A percentile compares a stretch with the other conserved stretches of the same genome.
These are phyloP conservation scores for Coemansia sp. DNA, from an alignment of 192 early-diverging fungal genomes.

Conservation along the genomic window DNA sequence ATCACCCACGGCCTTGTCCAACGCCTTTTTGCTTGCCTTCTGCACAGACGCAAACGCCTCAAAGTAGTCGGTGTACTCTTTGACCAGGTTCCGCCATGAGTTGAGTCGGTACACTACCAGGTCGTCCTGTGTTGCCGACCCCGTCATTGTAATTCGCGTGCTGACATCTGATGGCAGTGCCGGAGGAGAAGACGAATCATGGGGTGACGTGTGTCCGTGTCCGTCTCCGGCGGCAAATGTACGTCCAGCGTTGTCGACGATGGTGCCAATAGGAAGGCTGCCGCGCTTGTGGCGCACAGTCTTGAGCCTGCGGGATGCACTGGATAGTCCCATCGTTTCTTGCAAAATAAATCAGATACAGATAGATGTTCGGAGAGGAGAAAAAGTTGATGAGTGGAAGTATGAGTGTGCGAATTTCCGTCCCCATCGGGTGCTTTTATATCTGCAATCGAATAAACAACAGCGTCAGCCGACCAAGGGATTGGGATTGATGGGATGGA, in stretches of 20 bases:
- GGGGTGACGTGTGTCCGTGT: not conserved
- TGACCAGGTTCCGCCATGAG: conserved; percentile 35
- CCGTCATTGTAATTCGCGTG: conserved; percentile 24
- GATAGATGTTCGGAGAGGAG: not conserved
- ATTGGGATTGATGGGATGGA: not conserved
- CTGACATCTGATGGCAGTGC: conserved; percentile 31
- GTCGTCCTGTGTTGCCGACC: conserved; percentile 36
- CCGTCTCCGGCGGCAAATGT: not conserved
- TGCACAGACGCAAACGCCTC: conserved; percentile 23
- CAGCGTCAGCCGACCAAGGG: not conserved
- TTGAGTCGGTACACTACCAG: conserved; percentile 30
- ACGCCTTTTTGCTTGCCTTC: conserved; percentile 22
- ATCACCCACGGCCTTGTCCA: conserved; percentile 34
- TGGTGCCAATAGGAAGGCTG: conserved; percentile 25
- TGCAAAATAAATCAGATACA: not conserved
- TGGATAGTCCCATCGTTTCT: conserved; percentile 17
- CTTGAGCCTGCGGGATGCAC: conserved; percentile 25
- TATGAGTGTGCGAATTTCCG: not conserved
- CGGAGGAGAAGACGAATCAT: conserved; percentile 10
- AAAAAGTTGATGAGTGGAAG: not conserved
- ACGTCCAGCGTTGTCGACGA: conserved; percentile 15
- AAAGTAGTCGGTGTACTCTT: conserved; percentile 30
- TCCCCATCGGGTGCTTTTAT: not conserved
- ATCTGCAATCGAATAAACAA: conserved; percentile 5
- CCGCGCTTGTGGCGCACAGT: conserved; percentile 23